Evolutionary conservation across 371 early-diverging fungal genomes (phyloP).

Genomic region (Mucor circinelloides): DNA sequence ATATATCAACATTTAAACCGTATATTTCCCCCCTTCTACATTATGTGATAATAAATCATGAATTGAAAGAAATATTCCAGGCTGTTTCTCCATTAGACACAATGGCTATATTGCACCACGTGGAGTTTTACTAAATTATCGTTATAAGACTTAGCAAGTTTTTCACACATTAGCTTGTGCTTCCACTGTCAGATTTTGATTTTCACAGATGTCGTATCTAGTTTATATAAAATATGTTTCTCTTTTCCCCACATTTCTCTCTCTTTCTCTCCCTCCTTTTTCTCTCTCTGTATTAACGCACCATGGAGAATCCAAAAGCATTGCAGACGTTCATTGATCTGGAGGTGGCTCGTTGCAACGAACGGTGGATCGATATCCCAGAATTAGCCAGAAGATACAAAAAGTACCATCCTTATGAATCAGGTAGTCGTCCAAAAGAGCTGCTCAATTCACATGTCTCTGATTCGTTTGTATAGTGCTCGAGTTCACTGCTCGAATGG

Average conservation of each 20-base stretch:
- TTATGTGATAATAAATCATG: not conserved
- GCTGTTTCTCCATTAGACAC: not conserved
- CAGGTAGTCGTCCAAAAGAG: conserved; percentile 42
- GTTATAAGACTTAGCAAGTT: not conserved
- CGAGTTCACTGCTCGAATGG: conserved; percentile 24
- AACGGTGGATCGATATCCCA: conserved; percentile 57
- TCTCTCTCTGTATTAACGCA: not conserved
- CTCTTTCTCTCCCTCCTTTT: not conserved
- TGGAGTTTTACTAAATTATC: not conserved
- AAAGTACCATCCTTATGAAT: conserved; percentile 65
- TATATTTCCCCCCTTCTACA: not conserved
- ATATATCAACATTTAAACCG: not conserved
- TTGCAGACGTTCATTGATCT: conserved; percentile 49
- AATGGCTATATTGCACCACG: not conserved
- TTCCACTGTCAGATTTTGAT: conserved; percentile 1
- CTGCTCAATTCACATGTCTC: not conserved
- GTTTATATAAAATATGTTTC: not conserved
- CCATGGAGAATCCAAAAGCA: conserved; percentile 29
- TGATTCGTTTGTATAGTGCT: conserved; percentile 9
- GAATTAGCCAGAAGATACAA: conserved; percentile 66
- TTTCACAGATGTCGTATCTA: not conserved
- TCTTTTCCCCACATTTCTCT: too few species aligned
- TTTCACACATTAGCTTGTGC: conserved; percentile 8
- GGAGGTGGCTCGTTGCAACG: conserved; percentile 61
- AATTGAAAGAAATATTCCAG: not conserved